phyloP scores from a whole-genome alignment of 164 flowering plant species.

The Saururus chinensis region DNA sequence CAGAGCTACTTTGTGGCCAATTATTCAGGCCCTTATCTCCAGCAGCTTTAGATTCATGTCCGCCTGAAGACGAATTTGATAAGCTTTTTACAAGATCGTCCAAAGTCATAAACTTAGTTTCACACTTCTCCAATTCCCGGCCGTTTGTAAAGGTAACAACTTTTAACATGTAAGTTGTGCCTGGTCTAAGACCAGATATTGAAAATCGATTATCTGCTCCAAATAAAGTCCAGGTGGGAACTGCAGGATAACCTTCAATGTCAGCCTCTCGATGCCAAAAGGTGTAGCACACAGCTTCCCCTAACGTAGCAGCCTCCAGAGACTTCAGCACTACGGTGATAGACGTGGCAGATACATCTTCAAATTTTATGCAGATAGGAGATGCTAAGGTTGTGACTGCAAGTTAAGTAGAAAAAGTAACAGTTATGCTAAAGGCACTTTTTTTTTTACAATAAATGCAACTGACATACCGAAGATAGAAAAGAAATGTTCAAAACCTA shows the following conservation, averaged over 20 bases:
- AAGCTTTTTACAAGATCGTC: conserved; percentile 18
- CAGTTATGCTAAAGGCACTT: too few species aligned
- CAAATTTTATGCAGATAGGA: conserved; percentile 36
- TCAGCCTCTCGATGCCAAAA: conserved; percentile 71
- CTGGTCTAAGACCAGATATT: conserved; percentile 48
- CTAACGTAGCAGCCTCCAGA: conserved; percentile 18
- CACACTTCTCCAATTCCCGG: conserved; percentile 35
- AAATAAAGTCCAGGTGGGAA: conserved; percentile 50
- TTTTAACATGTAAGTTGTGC: conserved; percentile 59
- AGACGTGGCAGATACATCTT: conserved; percentile 51
- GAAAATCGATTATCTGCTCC: conserved; percentile 36
- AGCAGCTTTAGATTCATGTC: conserved; percentile 66
- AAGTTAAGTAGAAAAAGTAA: not conserved
- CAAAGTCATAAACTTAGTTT: conserved; percentile 34
- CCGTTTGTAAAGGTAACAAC: conserved; percentile 28
- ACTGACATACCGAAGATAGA: too few species aligned
- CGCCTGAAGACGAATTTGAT: conserved; percentile 87
- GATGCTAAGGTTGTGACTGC: conserved; percentile 24
- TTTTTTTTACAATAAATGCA: too few species aligned
- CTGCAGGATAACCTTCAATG: conserved; percentile 36
- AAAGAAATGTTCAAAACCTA: too few species aligned
- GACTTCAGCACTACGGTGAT: conserved; percentile 39
- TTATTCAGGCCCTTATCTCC: conserved; percentile 27
- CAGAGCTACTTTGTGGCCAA: conserved; percentile 15
- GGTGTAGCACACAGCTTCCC: conserved; percentile 21